Evolutionary conservation across 2,329 filamentous ascomycete genomes (phyloP).

Genomic region (Paramyrothecium sp.): DNA sequence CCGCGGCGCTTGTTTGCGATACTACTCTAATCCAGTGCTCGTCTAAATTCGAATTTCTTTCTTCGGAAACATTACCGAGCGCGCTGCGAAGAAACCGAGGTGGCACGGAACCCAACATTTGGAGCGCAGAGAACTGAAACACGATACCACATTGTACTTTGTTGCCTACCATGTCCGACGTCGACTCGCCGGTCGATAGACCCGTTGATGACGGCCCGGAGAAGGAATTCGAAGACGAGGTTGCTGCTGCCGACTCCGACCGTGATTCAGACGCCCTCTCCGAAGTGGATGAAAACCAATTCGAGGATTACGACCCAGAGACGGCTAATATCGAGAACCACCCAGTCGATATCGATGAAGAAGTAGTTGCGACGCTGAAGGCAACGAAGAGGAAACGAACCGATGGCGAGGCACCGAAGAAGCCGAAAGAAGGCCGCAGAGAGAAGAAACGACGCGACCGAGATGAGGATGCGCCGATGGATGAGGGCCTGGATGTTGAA

Average conservation of each 20-base stretch:
- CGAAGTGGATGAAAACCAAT: slow-evolving; percentile 68
- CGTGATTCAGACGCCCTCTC: slow-evolving; percentile 60
- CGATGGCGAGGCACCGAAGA: slow-evolving; percentile 64
- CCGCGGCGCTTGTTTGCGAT: too few species aligned
- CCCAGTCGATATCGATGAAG: slow-evolving; percentile 66
- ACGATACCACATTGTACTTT: too few species aligned
- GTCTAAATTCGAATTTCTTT: too few species aligned
- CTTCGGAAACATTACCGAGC: too few species aligned
- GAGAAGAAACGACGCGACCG: slow-evolving; percentile 61
- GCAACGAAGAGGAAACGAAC: slow-evolving; percentile 64
- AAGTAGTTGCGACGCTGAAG: slow-evolving; percentile 62
- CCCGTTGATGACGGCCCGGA: slow-evolving; percentile 40
- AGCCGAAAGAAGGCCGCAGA: slow-evolving; percentile 71
- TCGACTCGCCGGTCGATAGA: slow-evolving; percentile 34
- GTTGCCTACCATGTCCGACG: slow-evolving; percentile 53
- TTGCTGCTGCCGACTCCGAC: slow-evolving; percentile 45
- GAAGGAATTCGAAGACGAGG: slow-evolving; percentile 38
- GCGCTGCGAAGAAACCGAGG: too few species aligned
- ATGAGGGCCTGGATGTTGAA: slow-evolving; percentile 46
- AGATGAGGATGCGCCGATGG: slow-evolving; percentile 46
- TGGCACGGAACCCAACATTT: too few species aligned
- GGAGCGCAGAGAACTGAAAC: too few species aligned
- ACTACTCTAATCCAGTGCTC: too few species aligned
- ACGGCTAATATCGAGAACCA: slow-evolving; percentile 62
- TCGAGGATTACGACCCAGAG: slow-evolving; percentile 67